Conservation (phyloP, 2,329 filamentous ascomycete species). For the Paraphoma sp. region DNA sequence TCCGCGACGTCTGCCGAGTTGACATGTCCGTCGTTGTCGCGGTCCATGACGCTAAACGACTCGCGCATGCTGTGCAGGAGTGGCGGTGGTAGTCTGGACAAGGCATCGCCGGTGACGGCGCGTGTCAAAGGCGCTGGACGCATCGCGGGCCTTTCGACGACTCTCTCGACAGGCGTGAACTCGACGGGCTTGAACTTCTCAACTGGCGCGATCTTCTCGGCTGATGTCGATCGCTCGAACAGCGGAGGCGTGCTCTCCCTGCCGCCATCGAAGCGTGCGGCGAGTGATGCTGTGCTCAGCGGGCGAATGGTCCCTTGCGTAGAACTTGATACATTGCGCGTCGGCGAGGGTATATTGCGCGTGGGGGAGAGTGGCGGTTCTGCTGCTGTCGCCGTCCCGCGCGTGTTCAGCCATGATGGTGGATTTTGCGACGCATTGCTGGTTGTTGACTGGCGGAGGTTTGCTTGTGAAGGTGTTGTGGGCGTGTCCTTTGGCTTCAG, state of each 20-base stretch:
- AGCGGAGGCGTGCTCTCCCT: slow-evolving; percentile 38
- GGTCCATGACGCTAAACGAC: slow-evolving; percentile 90
- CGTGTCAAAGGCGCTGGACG: slow-evolving; percentile 36
- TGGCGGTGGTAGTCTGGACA: slow-evolving; percentile 77
- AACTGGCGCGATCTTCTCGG: slow-evolving; percentile 10
- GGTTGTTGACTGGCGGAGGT: slow-evolving; percentile 38
- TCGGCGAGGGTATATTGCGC: slow-evolving; percentile 32
- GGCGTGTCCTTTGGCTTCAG: slow-evolving; percentile 44
- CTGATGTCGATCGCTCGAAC: slow-evolving; percentile 8
- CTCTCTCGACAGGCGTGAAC: slow-evolving; percentile 52
- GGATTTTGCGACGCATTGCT: slow-evolving; percentile 44
- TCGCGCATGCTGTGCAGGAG: slow-evolving; percentile 89
- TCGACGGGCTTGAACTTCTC: slow-evolving; percentile 7
- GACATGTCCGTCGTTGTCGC: slow-evolving; percentile 84
- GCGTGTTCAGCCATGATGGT: slow-evolving; percentile 45
- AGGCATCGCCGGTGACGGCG: slow-evolving; percentile 38
- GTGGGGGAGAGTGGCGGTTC: slow-evolving; percentile 41
- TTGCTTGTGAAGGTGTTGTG: slow-evolving; percentile 34
- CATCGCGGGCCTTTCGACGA: slow-evolving; percentile 16
- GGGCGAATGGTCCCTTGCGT: slow-evolving; percentile 31
- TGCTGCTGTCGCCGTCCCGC: slow-evolving; percentile 32
- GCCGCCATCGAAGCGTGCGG: slow-evolving; percentile 47
- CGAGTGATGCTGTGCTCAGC: slow-evolving; percentile 39
- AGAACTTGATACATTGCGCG: slow-evolving; percentile 22
- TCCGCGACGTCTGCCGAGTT: slow-evolving; percentile 83